A percentile compares a stretch with the other conserved stretches of the same genome.
Evolutionary conservation across 306 rosid genomes (phyloP).

Genomic region (Corylus americana): DNA sequence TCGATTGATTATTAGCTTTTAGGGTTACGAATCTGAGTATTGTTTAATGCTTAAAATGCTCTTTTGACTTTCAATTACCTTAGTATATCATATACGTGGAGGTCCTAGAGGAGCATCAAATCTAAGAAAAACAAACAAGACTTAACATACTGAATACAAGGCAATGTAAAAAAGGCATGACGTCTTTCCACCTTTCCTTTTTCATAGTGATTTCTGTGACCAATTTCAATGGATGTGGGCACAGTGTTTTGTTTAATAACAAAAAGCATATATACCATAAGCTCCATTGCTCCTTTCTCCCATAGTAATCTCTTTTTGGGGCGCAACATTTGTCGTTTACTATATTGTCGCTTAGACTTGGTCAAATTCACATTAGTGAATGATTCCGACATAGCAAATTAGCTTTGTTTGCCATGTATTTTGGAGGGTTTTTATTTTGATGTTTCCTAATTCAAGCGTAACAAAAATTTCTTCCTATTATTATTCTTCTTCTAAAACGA

Average conservation of each 20-base stretch:
- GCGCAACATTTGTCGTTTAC: constrained; percentile 16
- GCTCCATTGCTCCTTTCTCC: constrained; percentile 25
- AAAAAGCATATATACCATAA: constrained; percentile 27
- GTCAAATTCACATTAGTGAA: not conserved
- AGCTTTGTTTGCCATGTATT: no score
- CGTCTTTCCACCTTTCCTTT: not conserved
- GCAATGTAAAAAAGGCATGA: not conserved
- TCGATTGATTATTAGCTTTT: not conserved
- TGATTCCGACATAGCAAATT: not conserved
- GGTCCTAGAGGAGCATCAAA: constrained; percentile 27
- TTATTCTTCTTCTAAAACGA: not conserved
- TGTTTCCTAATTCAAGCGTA: no score
- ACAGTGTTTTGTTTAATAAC: constrained; percentile 18
- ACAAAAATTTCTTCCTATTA: not conserved
- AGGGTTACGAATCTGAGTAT: not conserved
- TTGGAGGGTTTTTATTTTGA: no score
- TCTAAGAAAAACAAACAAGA: constrained; percentile 8
- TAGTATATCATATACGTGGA: constrained; percentile 4
- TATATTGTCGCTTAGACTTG: not conserved
- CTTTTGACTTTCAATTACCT: constrained; percentile 6
- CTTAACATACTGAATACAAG: constrained; percentile 6
- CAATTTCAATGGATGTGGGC: constrained; percentile 29
- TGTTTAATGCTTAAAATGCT: not conserved
- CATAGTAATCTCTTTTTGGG: constrained; percentile 9
- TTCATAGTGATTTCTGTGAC: constrained; percentile 16